These are phyloP conservation scores for Solanum peruvianum DNA, from an alignment of 257 asterid species.

Conservation along the genomic window DNA sequence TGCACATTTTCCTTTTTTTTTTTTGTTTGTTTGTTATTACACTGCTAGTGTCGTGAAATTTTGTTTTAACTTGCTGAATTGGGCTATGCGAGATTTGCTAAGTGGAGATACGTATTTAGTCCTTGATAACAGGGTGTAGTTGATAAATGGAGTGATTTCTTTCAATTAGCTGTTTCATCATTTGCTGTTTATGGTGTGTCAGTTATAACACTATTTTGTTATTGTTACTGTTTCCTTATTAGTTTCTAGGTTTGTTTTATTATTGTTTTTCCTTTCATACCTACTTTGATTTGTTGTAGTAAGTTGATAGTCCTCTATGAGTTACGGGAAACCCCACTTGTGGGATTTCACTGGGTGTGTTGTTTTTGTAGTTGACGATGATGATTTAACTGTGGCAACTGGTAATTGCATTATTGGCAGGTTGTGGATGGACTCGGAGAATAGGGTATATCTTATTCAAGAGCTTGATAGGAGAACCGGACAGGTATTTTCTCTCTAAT, in stretches of 20 bases:
- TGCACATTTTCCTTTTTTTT: neutral
- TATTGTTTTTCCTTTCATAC: neutral
- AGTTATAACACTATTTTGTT: neutral
- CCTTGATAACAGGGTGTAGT: neutral
- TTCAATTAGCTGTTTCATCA: neutral
- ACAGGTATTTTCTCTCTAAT: conserved; percentile 28
- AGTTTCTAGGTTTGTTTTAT: neutral
- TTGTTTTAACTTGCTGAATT: neutral
- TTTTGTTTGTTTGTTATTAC: neutral
- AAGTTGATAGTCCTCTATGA: neutral
- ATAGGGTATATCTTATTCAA: conserved; percentile 36
- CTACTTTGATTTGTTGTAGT: neutral
- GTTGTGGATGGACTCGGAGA: conserved; percentile 82
- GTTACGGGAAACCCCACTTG: neutral
- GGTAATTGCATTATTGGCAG: conserved; percentile 17
- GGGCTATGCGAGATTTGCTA: neutral
- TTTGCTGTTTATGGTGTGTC: neutral
- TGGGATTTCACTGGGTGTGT: neutral
- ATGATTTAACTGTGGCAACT: neutral
- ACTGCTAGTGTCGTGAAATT: neutral
- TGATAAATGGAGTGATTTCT: neutral
- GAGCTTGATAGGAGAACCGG: conserved; percentile 69
- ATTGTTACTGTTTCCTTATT: neutral
- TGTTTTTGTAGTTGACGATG: neutral
- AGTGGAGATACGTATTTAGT: neutral